Conservation (phyloP, 495 filamentous ascomycete genomes). For the Cairneyella variabilis region DNA sequence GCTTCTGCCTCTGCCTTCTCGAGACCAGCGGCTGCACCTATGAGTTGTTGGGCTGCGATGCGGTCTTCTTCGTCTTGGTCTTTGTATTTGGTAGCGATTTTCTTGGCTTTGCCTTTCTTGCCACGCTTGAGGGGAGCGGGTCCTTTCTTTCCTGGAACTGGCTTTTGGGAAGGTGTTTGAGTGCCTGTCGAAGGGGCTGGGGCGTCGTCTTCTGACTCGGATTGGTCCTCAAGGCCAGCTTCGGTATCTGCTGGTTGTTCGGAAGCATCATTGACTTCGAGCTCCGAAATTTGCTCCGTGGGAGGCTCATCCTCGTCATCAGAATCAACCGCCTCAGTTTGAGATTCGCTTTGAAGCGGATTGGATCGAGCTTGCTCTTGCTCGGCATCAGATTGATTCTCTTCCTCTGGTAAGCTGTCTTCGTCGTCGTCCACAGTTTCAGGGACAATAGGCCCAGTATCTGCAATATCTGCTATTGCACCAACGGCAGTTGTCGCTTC, state of each 20-base stretch:
- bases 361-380: conserved; percentile 33
- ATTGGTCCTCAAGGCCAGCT: conserved; percentile 23
- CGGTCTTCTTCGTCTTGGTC: conserved; percentile 94
- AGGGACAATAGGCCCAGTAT: conserved; percentile 30
- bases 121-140: conserved; percentile 58
- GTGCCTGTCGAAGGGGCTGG: conserved; percentile 8
- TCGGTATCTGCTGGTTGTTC: conserved; percentile 10
- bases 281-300: conserved; percentile 28
- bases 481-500: neutral
- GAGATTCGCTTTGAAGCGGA: conserved; percentile 38
- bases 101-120: conserved; percentile 81
- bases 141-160: conserved; percentile 31
- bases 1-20: conserved; percentile 51
- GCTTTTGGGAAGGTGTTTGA: conserved; percentile 24
- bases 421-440: conserved; percentile 34
- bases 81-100: conserved; percentile 84
- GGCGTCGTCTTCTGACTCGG: conserved; percentile 16
- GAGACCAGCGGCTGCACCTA: conserved; percentile 63
- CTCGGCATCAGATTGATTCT: conserved; percentile 29
- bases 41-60: conserved; percentile 70
- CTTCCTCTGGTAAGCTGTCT: conserved; percentile 2
- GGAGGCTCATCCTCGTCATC: conserved; percentile 30
- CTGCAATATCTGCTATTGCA: conserved; percentile 23
- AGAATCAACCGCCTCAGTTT: conserved; percentile 24
- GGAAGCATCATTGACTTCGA: conserved; percentile 29